phyloP scores from a whole-genome alignment of 805 yeast species.

The Saccharomycopsis capsularis region DNA sequence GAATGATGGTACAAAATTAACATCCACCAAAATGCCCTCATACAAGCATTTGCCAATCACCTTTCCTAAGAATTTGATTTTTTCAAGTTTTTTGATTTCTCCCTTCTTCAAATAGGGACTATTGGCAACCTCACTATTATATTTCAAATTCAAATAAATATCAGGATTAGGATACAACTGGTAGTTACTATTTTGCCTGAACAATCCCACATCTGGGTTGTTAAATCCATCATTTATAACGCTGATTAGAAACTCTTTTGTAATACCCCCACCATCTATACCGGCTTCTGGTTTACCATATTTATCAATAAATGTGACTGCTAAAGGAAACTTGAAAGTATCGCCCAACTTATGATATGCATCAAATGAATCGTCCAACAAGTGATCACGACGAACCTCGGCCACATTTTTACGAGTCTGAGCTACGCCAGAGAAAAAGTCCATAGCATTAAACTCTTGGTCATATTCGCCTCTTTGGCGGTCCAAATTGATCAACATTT shows the following conservation, averaged over 20 bases:
- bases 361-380: slow-evolving; percentile 70
- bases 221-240: slow-evolving; percentile 64
- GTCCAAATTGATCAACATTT: slow-evolving; percentile 53
- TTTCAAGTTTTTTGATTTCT: slow-evolving; percentile 26
- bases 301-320: slow-evolving; percentile 63
- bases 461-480: slow-evolving; percentile 27
- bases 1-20: slow-evolving; percentile 81
- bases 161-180: slow-evolving; percentile 72
- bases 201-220: slow-evolving; percentile 31
- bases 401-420: slow-evolving; percentile 31
- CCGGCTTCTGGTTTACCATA: slow-evolving; percentile 79
- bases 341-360: slow-evolving; percentile 48
- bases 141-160: slow-evolving; percentile 32
- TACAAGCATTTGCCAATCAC: slow-evolving; percentile 84
- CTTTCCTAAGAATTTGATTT: slow-evolving; percentile 64
- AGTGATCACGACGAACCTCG: slow-evolving; percentile 56
- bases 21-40: slow-evolving; percentile 73
- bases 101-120: slow-evolving; percentile 24
- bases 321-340: slow-evolving; percentile 49
- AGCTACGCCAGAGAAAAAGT: slow-evolving; percentile 19
- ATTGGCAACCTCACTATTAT: slow-evolving; percentile 29
- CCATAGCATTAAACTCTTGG: slow-evolving; percentile 15
- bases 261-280: slow-evolving; percentile 94
- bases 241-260: slow-evolving; percentile 80
- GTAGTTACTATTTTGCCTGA: slow-evolving; percentile 42